Base-by-base conservation (phyloP, 1,139 yeast genomes). In the Suzukiozyma palmioleophila region DNA sequence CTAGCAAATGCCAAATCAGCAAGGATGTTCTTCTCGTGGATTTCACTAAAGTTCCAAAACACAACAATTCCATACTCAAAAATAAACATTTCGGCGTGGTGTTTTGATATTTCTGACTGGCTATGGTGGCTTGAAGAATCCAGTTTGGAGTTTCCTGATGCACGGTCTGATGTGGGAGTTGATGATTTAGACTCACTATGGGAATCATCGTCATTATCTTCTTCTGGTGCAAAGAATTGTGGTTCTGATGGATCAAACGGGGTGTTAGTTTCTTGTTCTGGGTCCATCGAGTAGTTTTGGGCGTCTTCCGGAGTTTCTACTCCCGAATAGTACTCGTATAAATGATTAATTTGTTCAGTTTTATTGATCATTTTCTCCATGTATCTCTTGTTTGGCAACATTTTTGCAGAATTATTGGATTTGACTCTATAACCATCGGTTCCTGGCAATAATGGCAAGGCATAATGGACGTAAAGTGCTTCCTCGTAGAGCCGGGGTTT, bases 1-100 rank as follows among this genome's bases (percentile, higher is more conserved):
- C 75, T 66, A 2, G 92, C 90, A 66, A 90, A 88, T 13, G 92
- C 85, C 48, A 92, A 70, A 57, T 92, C 98, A 0, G 97, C 97
- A 43, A 92, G 72, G 12, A 92, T 80, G 52, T 90, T 92, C 65
- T 90, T 89, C 55, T 92, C 98, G 54, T 92, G 97, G 9, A 79
- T 72, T 56, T 89, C 97, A 2, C 94, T 82, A 51, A 92, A 89
- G 57, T 92, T 92, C 98, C 98, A 92, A 55, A 92, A 90, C 12
- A 92, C 97, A 14, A 92, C 88, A 16, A 92, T 95, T 12, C 98
- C 98, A 56, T 92, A 92, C 40, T 81, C 81, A 57, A 92, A 82
- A 6, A 92, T 77, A 54, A 92, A 92, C 73, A 92, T 75, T 54
- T 92, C 97, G 0, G 96, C 97, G 44, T 71, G 75, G 58, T 87